phyloP scores from a whole-genome alignment of 2,329 filamentous ascomycete species.

The Stagonosporopsis rhizophila region DNA sequence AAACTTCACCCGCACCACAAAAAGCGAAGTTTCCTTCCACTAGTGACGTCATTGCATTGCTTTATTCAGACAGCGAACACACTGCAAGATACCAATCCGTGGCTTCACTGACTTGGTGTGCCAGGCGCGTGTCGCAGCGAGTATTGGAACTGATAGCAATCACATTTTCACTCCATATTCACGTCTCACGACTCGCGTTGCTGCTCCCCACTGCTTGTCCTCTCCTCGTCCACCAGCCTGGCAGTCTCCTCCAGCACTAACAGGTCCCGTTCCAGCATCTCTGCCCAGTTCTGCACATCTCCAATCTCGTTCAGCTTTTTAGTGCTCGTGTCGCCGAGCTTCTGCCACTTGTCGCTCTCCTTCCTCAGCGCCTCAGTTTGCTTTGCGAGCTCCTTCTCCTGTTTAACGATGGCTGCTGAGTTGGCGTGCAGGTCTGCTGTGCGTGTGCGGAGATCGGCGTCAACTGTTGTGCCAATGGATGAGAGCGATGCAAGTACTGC shows the following conservation, averaged over 20 bases:
- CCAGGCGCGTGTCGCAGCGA: not conserved
- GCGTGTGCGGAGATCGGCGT: constrained; percentile 71
- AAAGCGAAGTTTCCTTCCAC: constrained; percentile 8
- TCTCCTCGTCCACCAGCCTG: constrained; percentile 43
- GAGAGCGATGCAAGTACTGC: constrained; percentile 59
- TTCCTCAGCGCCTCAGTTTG: constrained; percentile 66
- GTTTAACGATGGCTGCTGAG: constrained; percentile 67
- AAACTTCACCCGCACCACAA: constrained; percentile 3
- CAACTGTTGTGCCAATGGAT: constrained; percentile 71
- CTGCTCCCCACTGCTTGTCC: constrained; percentile 13
- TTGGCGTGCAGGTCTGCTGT: constrained; percentile 75
- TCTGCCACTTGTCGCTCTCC: constrained; percentile 70
- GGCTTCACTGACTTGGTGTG: not conserved
- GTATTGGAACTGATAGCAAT: no score
- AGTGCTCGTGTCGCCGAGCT: constrained; percentile 68
- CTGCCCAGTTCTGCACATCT: constrained; percentile 86
- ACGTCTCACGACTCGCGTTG: not conserved
- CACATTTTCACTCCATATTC: constrained; percentile 28
- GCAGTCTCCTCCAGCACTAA: constrained; percentile 52
- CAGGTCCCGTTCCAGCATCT: constrained; percentile 68
- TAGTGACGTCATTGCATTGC: constrained; percentile 10
- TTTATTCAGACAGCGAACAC: not conserved
- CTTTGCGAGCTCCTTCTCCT: constrained; percentile 70
- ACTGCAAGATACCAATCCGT: not conserved
- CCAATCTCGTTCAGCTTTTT: constrained; percentile 77